phyloP scores from a whole-genome alignment of 495 filamentous ascomycete species.

The Hypomontagnella monticulosa region DNA sequence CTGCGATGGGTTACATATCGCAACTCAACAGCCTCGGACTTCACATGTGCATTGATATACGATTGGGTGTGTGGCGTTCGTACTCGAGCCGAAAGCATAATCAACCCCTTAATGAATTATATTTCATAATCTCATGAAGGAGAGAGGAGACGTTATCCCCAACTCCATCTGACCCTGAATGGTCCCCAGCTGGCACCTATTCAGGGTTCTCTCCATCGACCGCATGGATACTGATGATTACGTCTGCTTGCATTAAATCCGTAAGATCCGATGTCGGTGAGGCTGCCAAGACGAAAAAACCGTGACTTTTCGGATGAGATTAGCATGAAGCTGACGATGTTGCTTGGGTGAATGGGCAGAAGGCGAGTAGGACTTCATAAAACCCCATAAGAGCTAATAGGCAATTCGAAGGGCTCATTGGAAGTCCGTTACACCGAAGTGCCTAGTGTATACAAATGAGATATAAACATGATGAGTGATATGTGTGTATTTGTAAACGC shows the following conservation, averaged over 20 bases:
- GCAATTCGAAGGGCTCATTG: not conserved
- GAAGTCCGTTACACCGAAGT: constrained; percentile 8
- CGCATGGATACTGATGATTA: not conserved
- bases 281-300: not conserved
- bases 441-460: constrained; percentile 2
- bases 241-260: constrained; percentile 9
- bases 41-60: not conserved
- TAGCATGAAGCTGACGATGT: constrained; percentile 10
- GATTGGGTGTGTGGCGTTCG: not conserved
- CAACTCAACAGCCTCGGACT: not conserved
- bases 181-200: no score
- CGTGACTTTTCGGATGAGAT: constrained; percentile 4
- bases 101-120: no score
- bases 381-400: not conserved
- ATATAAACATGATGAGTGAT: constrained; percentile 3
- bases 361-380: not conserved
- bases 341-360: not conserved
- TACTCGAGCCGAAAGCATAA: not conserved
- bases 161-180: no score
- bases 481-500: constrained; percentile 10
- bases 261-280: constrained; percentile 17
- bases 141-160: not conserved
- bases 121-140: no score
- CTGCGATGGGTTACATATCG: not conserved
- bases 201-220: not conserved